These are phyloP conservation scores for Citrus maxima DNA, from an alignment of 345 rosid genomes.

Conservation along the genomic window DNA sequence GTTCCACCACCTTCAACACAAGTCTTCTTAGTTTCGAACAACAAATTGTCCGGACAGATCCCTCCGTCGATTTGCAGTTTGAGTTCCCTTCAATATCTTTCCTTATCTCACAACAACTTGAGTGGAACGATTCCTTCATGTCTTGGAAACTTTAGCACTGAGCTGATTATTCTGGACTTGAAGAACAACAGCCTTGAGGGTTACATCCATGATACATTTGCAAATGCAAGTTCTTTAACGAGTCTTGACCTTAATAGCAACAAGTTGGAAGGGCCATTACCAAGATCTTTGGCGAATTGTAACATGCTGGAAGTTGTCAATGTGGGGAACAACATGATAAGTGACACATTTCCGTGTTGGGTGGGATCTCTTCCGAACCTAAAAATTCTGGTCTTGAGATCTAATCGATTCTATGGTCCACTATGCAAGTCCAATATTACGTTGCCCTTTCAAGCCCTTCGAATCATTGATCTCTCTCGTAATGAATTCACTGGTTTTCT, in stretches of 20 bases:
- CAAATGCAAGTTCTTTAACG: not conserved
- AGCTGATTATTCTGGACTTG: too few relatives aligned
- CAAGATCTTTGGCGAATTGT: constrained; percentile 17
- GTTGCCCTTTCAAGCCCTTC: not conserved
- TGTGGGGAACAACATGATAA: constrained; percentile 16
- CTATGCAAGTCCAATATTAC: not conserved
- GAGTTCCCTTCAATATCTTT: too few relatives aligned
- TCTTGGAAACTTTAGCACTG: too few relatives aligned
- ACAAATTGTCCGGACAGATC: too few relatives aligned
- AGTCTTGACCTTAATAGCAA: constrained; percentile 12
- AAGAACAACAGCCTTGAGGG: too few relatives aligned
- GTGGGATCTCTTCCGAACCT: constrained; percentile 8
- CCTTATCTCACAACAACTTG: too few relatives aligned
- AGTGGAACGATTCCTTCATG: too few relatives aligned
- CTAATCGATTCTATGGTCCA: constrained; percentile 13
- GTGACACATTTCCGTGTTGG: constrained; percentile 19
- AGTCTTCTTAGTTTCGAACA: too few relatives aligned
- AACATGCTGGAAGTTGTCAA: not conserved
- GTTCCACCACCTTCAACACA: too few relatives aligned
- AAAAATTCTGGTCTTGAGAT: not conserved
- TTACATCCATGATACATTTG: too few relatives aligned
- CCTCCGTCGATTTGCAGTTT: too few relatives aligned
- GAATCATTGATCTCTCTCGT: not conserved
- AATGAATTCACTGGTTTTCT: not conserved
- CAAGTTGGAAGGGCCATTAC: constrained; percentile 16